phyloP scores from a whole-genome alignment of 2,329 filamentous ascomycete genomes.

The Colletotrichum musae region DNA sequence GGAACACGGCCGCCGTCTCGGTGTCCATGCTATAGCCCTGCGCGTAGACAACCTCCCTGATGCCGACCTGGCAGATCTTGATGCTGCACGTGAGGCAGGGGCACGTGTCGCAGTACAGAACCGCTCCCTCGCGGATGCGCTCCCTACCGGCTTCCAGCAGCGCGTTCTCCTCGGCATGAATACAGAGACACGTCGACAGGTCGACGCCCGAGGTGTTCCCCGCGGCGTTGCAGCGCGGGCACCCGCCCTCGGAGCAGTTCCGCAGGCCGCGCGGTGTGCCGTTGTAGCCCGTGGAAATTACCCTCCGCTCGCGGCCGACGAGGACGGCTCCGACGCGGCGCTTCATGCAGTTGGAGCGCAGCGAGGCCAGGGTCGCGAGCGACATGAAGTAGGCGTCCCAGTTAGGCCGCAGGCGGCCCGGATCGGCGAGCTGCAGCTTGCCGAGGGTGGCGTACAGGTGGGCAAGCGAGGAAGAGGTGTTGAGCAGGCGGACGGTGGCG shows the following conservation, averaged over 20 bases:
- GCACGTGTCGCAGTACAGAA: conserved; percentile 95
- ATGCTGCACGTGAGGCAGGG: conserved; percentile 98
- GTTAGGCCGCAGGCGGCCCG: conserved; percentile 84
- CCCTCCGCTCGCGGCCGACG: conserved; percentile 83
- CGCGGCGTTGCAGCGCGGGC: conserved; percentile 83
- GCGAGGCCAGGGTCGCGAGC: conserved; percentile 90
- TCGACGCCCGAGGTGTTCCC: conserved; percentile 78
- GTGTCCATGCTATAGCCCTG: conserved; percentile 96
- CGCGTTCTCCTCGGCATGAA: conserved; percentile 99
- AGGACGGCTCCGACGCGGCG: conserved; percentile 94
- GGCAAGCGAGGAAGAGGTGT: conserved; percentile 80
- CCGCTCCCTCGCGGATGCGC: conserved; percentile 84
- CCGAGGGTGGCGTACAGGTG: conserved; percentile 81
- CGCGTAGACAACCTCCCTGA: conserved; percentile 94
- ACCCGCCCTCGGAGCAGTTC: conserved; percentile 96
- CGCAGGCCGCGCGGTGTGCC: conserved; percentile 90
- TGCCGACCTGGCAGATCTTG: conserved; percentile 97
- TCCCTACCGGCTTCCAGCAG: conserved; percentile 94
- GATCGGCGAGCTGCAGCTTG: conserved; percentile 82
- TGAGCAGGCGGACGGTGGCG: conserved; percentile 88
- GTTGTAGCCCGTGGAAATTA: conserved; percentile 97
- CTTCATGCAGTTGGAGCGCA: conserved; percentile 98
- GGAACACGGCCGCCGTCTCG: conserved; percentile 85
- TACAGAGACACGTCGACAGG: conserved; percentile 90
- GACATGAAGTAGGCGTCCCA: conserved; percentile 99